Base-by-base conservation (phyloP, 345 rosid genomes). In the Syzygium aromaticum region DNA sequence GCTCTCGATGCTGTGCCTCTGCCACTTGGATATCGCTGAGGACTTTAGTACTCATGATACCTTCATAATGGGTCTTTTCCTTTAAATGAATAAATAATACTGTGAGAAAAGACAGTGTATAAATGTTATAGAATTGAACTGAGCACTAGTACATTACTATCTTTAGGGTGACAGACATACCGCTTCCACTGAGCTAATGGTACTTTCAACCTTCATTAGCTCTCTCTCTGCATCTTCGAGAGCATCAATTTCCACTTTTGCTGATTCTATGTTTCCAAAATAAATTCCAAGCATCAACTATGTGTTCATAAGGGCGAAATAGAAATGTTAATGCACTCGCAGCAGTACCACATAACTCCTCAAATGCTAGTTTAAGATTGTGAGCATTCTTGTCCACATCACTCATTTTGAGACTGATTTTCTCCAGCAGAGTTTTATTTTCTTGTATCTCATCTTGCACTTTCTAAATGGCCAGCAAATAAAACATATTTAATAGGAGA, bases 61-160 rank as follows among this genome's bases (percentile, higher is more conserved):
- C 88, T 93, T 95, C 96, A 89, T 97, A 97, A 91, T 95, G 96
- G 25, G 85, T 90, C 93, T 91, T 94, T 90, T 92, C 95, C 99
- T 97, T 78, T 88, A 57, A 86, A 88, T 28, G 27, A 23, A 61
- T 54, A 30, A 40, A 33, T 33, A 56, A 49, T 56, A 85, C 78
- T 8, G 77, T 84, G 61, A 82, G 80, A 77, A 73, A 84, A 84
- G 38, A 53, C 51, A 46, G 38, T 49, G 85, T 52, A 49, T 21
- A 87, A 53, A 43, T 53, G 27, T 46, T 56, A 53, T 54, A 56
- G 21, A 54, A 86, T 27, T 59, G 43, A 67, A 63, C 27, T 56
- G 53, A 33, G 25, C 80, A 33, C 25, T 83, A 51, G 22, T 84
- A 27, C 57, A 51, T 52, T 21, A 84, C 53, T 84, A 54, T 84